A percentile compares a stretch with the other conserved stretches of the same genome.
phyloP scores from a whole-genome alignment of 2,329 filamentous ascomycete species.

The Colletotrichum sp. region DNA sequence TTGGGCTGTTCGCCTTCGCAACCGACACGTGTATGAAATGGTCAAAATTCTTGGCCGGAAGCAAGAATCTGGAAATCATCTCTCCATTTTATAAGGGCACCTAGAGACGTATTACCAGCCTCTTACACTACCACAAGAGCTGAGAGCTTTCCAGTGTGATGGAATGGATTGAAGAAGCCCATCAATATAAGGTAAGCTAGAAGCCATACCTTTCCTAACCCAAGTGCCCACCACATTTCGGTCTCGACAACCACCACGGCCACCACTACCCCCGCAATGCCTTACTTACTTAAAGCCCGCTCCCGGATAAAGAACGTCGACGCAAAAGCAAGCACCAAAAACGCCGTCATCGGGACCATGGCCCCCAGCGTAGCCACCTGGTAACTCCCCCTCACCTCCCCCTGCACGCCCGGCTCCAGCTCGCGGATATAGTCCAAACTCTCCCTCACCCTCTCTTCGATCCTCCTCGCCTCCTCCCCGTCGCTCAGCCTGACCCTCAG shows the following conservation, averaged over 20 bases:
- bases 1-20: neutral
- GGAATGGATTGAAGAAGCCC: no score
- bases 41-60: no score
- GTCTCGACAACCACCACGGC: neutral
- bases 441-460: constrained; percentile 72
- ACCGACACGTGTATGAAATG: no score
- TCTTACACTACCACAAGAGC: no score
- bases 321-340: constrained; percentile 42
- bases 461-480: constrained; percentile 64
- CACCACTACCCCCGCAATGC: no score
- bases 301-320: constrained; percentile 60
- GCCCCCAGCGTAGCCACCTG: constrained; percentile 48
- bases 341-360: constrained; percentile 41
- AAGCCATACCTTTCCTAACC: no score
- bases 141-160: no score
- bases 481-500: constrained; percentile 59
- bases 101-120: no score
- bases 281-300: constrained; percentile 49
- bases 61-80: no score
- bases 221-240: no score
- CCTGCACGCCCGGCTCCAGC: constrained; percentile 64
- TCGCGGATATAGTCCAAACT: constrained; percentile 72
- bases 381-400: constrained; percentile 71
- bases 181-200: no score
- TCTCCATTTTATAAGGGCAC: no score